Evolutionary conservation across 1,139 yeast genomes (phyloP).

Genomic region (Pichiaceae sp.): DNA sequence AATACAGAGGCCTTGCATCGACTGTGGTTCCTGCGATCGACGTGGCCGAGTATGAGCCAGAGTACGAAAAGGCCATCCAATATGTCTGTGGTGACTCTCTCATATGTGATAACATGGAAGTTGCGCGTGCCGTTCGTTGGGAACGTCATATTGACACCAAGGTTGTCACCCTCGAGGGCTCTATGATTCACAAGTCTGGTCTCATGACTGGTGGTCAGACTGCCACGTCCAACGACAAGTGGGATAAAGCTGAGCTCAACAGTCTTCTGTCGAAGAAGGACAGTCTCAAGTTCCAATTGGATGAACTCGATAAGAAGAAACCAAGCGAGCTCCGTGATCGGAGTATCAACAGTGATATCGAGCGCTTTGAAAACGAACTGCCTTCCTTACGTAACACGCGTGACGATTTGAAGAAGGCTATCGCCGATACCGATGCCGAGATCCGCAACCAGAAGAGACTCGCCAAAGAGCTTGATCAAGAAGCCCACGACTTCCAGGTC

Average conservation of each 20-base stretch:
- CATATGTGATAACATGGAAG: slow-evolving; percentile 62
- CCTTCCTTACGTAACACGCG: slow-evolving; percentile 45
- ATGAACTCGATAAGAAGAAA: slow-evolving; percentile 37
- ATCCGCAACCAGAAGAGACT: slow-evolving; percentile 37
- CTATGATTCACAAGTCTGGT: slow-evolving; percentile 78
- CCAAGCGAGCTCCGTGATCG: slow-evolving; percentile 56
- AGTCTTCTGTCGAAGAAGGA: slow-evolving; percentile 54
- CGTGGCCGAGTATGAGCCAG: slow-evolving; percentile 61
- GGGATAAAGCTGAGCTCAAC: slow-evolving; percentile 72
- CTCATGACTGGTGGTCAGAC: slow-evolving; percentile 85
- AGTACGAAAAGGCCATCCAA: slow-evolving; percentile 68
- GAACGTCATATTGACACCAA: slow-evolving; percentile 49
- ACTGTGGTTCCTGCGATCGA: slow-evolving; percentile 63
- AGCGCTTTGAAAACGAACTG: slow-evolving; percentile 44
- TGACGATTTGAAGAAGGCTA: slow-evolving; percentile 38
- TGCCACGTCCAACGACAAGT: slow-evolving; percentile 34
- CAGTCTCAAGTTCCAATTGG: slow-evolving; percentile 45
- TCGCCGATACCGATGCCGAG: slow-evolving; percentile 50
- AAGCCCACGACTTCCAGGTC: slow-evolving; percentile 21
- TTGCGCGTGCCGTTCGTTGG: slow-evolving; percentile 75
- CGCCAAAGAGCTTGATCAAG: slow-evolving; percentile 26
- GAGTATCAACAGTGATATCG: slow-evolving; percentile 45
- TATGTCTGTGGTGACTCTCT: slow-evolving; percentile 76
- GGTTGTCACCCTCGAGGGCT: slow-evolving; percentile 77
- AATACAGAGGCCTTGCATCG: slow-evolving; percentile 47